Percentiles rank a stretch among this genome's conserved stretches.
phyloP scores from a whole-genome alignment of 352 stramenopile species.

The Pythium vanterpoolii region DNA sequence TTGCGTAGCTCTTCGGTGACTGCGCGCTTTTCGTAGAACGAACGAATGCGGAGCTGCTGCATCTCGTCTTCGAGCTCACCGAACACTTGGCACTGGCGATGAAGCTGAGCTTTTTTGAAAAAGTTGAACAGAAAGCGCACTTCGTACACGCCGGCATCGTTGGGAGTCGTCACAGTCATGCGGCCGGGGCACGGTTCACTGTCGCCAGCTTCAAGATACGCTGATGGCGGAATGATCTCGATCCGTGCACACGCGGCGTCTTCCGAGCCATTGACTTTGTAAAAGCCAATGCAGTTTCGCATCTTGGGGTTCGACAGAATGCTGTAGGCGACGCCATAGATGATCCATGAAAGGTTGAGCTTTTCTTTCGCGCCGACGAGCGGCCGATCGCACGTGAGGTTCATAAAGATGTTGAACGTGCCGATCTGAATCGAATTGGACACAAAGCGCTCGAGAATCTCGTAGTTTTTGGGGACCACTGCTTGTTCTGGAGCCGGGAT shows the following conservation, averaged over 20 bases:
- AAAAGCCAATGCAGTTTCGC: constrained; percentile 58
- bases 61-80: constrained; percentile 59
- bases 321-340: constrained; percentile 50
- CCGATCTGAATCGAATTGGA: constrained; percentile 56
- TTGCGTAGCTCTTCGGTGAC: constrained; percentile 44
- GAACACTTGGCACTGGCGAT: constrained; percentile 60
- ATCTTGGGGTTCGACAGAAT: constrained; percentile 45
- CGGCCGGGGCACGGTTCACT: constrained; percentile 37
- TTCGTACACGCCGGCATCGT: constrained; percentile 55
- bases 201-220: constrained; percentile 38
- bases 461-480: constrained; percentile 28
- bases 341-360: constrained; percentile 51
- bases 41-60: constrained; percentile 50
- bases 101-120: constrained; percentile 51
- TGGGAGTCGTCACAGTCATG: constrained; percentile 42
- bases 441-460: constrained; percentile 42
- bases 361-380: constrained; percentile 40
- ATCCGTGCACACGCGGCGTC: constrained; percentile 29
- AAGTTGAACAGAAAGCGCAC: constrained; percentile 68
- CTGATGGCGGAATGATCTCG: constrained; percentile 50
- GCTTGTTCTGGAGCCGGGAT: not conserved
- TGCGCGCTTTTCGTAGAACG: constrained; percentile 48
- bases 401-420: constrained; percentile 68
- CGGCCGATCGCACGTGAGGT: constrained; percentile 43
- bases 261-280: constrained; percentile 36